Evolutionary conservation across 805 yeast genomes (phyloP).

Genomic region (Teunomyces panamensis): DNA sequence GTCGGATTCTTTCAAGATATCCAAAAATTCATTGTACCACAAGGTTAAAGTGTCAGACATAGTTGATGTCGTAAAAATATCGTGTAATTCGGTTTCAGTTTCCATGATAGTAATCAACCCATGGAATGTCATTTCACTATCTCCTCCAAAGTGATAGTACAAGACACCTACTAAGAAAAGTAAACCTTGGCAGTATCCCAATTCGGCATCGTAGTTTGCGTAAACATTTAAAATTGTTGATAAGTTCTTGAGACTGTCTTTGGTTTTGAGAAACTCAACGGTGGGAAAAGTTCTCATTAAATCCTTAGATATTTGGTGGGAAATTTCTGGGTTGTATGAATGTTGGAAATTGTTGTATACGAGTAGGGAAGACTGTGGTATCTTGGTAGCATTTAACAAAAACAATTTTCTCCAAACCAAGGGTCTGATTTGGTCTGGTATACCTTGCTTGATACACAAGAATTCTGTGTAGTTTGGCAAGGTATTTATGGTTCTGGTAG

Average conservation of each 20-base stretch:
- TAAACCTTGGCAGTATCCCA: slow-evolving; percentile 69
- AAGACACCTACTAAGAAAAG: slow-evolving; percentile 62
- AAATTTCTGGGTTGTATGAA: slow-evolving; percentile 36
- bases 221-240: slow-evolving; percentile 59
- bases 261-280: slow-evolving; percentile 45
- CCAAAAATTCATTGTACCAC: slow-evolving; percentile 52
- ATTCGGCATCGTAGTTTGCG: slow-evolving; percentile 60
- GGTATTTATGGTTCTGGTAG: slow-evolving; percentile 42
- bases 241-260: slow-evolving; percentile 43
- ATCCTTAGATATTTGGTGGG: slow-evolving; percentile 52
- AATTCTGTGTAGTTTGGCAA: slow-evolving; percentile 48
- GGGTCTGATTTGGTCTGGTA: slow-evolving; percentile 43
- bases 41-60: slow-evolving; percentile 53
- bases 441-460: slow-evolving; percentile 41
- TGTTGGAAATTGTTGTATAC: slow-evolving; percentile 42
- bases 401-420: slow-evolving; percentile 44
- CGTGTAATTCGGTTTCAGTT: slow-evolving; percentile 48
- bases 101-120: slow-evolving; percentile 58
- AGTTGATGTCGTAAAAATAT: slow-evolving; percentile 46
- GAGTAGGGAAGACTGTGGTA: slow-evolving; percentile 33
- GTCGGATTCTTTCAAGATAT: slow-evolving; percentile 39
- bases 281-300: slow-evolving; percentile 59
- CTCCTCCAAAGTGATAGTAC: slow-evolving; percentile 36
- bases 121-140: slow-evolving; percentile 45
- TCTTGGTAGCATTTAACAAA: slow-evolving; percentile 25